Conservation (phyloP, 495 filamentous ascomycete species). For the Penicillium desertorum region DNA sequence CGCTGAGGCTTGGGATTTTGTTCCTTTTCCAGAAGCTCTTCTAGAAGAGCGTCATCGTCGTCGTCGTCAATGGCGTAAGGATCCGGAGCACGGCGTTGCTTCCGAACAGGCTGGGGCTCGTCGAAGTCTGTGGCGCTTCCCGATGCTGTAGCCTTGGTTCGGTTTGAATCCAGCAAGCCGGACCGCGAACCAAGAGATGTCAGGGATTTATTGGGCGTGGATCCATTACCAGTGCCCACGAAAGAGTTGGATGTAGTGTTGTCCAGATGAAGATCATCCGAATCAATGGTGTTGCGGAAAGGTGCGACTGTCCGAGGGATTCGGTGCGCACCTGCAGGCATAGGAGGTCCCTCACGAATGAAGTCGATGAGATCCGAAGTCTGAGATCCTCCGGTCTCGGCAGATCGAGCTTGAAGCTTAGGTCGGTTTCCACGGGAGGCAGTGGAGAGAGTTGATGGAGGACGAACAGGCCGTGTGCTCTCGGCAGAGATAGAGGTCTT, state of each 20-base stretch:
- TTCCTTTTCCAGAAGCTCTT: constrained; percentile 50
- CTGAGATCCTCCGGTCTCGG: constrained; percentile 60
- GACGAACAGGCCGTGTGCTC: constrained; percentile 21
- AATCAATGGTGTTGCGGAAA: constrained; percentile 82
- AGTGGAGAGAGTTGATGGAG: constrained; percentile 14
- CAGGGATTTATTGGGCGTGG: constrained; percentile 44
- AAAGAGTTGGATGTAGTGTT: constrained; percentile 35
- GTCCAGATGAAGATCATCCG: constrained; percentile 64
- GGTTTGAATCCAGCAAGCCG: constrained; percentile 50
- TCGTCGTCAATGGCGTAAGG: constrained; percentile 89
- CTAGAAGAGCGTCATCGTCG: constrained; percentile 72
- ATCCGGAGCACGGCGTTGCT: constrained; percentile 74
- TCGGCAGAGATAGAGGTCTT: constrained; percentile 19
- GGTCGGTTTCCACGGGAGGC: constrained; percentile 26
- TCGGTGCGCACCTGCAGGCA: constrained; percentile 53
- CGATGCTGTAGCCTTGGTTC: constrained; percentile 20
- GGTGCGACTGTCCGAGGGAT: constrained; percentile 84
- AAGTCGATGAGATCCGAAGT: constrained; percentile 92
- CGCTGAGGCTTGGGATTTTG: constrained; percentile 44
- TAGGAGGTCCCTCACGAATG: constrained; percentile 77
- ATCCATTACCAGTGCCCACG: constrained; percentile 45
- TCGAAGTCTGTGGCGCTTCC: constrained; percentile 22
- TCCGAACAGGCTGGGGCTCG: constrained; percentile 51
- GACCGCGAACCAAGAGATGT: constrained; percentile 60
- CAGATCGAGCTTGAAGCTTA: constrained; percentile 68